Base-by-base conservation (phyloP, 2,329 filamentous ascomycete species). In the Trichoderma guizhouense region DNA sequence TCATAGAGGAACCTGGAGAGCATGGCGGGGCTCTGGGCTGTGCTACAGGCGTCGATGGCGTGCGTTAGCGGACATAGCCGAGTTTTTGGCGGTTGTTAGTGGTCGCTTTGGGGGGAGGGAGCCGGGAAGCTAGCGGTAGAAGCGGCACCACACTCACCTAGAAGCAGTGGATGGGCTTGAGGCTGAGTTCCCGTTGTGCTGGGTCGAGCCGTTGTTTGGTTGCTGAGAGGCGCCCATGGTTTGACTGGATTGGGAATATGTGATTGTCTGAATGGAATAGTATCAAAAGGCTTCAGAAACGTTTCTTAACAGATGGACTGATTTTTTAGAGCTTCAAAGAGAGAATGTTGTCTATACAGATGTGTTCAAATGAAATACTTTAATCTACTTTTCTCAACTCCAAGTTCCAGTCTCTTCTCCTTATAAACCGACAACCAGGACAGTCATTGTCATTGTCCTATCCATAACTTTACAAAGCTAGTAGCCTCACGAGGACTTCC, bases 21-120 rank as follows among this genome's bases (percentile, higher is more conserved):
- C 66, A 72, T 65, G 21, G 53, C 36, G 7, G 64, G 36, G 28
- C 21, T 47, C 55, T 61, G 57, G 64, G 70, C 71, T 60, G 58
- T 60, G 66, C 67, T 69, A 53, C 47, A 53, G 36, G 21, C 47
- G 26, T 21, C 47, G 34, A 39, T 64, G 51, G 18, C 30, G 18
- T 47, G 30, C 51, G 67, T 72, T 63, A 72, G 71, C 71, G 71
- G 71, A 39, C 58, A 43, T 55, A 30, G 67, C 67, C 67, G 68
- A 63, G 30, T 47, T 28, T 43, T 28, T 21, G 26, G 63, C 64
- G 43, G 28, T 15, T 39, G 43, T 30, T 53, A 70, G 67, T 51
- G 67, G 47, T 28, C 15, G 58, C 24, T 57, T 63, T 39, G 24
- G 60, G 32, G 24, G 32, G 43, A 32, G 51, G 64, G 51, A 58